Base-by-base conservation (phyloP, 176 grass and related monocot genomes). In the Triticum monococcum region DNA sequence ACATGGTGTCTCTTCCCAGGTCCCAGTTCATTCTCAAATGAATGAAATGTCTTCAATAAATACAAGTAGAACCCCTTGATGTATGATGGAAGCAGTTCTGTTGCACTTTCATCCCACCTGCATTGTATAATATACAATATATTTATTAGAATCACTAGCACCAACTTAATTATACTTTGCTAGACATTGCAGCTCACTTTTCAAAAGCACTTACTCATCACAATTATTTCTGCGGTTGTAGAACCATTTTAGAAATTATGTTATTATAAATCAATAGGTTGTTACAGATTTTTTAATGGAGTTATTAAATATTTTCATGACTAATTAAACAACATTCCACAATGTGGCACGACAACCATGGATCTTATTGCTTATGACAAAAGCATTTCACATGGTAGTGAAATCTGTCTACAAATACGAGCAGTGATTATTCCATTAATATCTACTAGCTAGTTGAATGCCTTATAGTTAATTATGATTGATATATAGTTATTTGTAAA, bases 21-120 rank as follows among this genome's bases (percentile, higher is more conserved):
- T 28, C 88, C 78, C 30, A 89, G 28, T 40, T 60, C 88, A 77
- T 81, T 48, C 62, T 77, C 83, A 81, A 89, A 81, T 26, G 61
- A 86, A 36, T 48, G 17, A 77, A 89, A 89, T 63, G 88, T 86
- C 48, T 89, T 81, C 71, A 86, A 31, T 1, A 77, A 3, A n/a
- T 50, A 77, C 35, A 68, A 7, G 71, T 86, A 86, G 83, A 89
- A 81, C 60, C 79, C 78, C 63, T 57, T 69, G 36, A 81, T 60
- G 50, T 81, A 86, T 18, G 75, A 72, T 30, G 88, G 88, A 81
- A 89, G 88, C 22, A 89, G 22, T 50, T 12, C 28, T 12, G 38
- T 8, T 12, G 83, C 83, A 28, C 37, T 77, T 81, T 82, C 83
- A 62, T 81, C 50, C 78, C 83, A 89, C 26, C 88, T 89, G 50